Base-by-base conservation (phyloP, 805 yeast genomes). In the Saturnispora ahearnii region DNA sequence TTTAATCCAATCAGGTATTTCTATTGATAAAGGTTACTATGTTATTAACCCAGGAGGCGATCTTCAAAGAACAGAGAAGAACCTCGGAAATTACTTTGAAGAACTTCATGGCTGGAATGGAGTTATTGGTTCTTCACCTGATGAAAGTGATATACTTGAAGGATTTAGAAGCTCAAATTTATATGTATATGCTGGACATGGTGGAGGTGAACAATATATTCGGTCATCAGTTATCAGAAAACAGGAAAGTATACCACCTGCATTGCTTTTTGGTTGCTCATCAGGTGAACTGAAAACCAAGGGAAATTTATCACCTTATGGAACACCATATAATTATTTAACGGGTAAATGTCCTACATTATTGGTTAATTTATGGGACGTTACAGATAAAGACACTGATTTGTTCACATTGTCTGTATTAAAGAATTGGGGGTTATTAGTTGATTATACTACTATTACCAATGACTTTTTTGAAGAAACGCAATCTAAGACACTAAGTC, bases 371-470 rank as follows among this genome's bases (percentile, higher is more conserved):
- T 66, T 93, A 50, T 93, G 99, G 99, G 96, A 89, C 64, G 97
- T 93, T 4, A 93, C 98, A 0, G 98, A 93, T 65, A 89, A 86
- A 56, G 99, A 93, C 63, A 87, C 88, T 46, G 98, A 93, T 64
- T 74, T 73, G 57, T 88, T 90, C 57, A 83, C 87, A 24, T 52
- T 73, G 9, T 69, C 76, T 2, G 62, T 87, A 36, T 74, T 93
- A 55, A 73, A 73, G 2, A 70, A 72, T 53, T 83, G 93, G 82
- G 93, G 93, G 0, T 61, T 87, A 12, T 61, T 74, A 42, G 62
- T 58, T 13, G 69, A 63, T 28, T 59, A 61, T 8, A 59, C 59
- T 42, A 33, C 37, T 26, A 21, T 32, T 10, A 12, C 21, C 13
- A 51, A 56, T 4, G 58, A 56, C 13, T 51, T 54, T 6, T 46